Evolutionary conservation across 768 basidiomycete species (phyloP), one percentile per base, ranked within the genome.

Genomic region (Pleurotus salmoneostramineus): DNA sequence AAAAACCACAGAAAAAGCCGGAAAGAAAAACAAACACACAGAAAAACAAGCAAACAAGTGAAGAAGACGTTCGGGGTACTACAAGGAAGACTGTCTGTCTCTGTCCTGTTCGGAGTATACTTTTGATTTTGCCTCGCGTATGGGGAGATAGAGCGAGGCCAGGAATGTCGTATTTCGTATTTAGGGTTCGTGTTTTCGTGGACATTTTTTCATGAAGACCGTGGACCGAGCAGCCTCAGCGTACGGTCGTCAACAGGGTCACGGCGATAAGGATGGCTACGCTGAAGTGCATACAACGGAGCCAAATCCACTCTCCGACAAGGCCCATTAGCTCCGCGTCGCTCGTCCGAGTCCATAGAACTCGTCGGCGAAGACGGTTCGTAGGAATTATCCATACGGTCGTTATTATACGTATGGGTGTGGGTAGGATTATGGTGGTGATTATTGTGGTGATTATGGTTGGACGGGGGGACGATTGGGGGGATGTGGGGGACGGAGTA

Each of bases 191-290:
- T 40, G n/a, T 40, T 10, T n/a, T 40, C n/a, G 8, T 40, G 37
- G 37, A 1, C n/a, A 52, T 52, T 52, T 51, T 54, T 37, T 64
- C 50, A 66, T 7, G 61, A 59, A 32, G 63, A 62, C 61, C 63
- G 66, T 34, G 62, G 68, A 34, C 66, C 61, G 46, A 85, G 71
- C 54, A 79, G 67, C 40, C 87, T 76, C 63, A 90, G 66, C 40
- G 81, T 78, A 59, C 76, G 77, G 62, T 89, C 88, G 67, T 90
- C 88, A 32, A 76, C 63, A 27, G 83, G 83, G 56, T 85, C 77
- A 57, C 88, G 78, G 50, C 79, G 75, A 56, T 85, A 88, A 5
- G 82, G 79, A 61, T 83, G 82, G 44, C 67, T 72, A 17, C 84
- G 78, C 46, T 74, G 77, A 56, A 88, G 72, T 15, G 80, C 71